These are phyloP conservation scores for Aspergillus nanangensis DNA, from an alignment of 495 filamentous ascomycete genomes.

Conservation along the genomic window DNA sequence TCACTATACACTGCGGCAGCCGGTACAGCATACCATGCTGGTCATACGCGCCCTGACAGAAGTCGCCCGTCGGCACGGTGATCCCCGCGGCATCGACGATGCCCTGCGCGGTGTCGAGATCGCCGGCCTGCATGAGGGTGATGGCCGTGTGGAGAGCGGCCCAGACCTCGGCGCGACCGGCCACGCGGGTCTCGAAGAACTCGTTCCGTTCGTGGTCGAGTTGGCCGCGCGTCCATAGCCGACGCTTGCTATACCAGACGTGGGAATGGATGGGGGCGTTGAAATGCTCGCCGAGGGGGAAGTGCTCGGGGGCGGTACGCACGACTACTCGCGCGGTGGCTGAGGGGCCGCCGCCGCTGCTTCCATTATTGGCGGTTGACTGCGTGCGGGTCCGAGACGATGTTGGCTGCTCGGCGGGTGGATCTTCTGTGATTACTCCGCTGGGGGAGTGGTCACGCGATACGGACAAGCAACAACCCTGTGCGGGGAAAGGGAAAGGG, in stretches of 20 bases:
- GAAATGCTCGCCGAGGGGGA: constrained; percentile 41
- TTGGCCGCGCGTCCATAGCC: constrained; percentile 47
- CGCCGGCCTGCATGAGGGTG: constrained; percentile 55
- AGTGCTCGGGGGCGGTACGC: constrained; percentile 9
- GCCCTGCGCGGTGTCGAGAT: constrained; percentile 71
- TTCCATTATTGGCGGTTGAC: no score
- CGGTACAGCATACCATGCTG: constrained; percentile 69
- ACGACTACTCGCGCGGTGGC: constrained; percentile 13
- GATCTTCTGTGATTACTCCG: constrained; percentile 14
- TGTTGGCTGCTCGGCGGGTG: no score
- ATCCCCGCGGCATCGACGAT: constrained; percentile 72
- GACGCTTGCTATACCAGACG: constrained; percentile 46
- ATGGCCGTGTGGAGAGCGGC: constrained; percentile 61
- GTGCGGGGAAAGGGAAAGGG: neutral
- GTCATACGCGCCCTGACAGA: constrained; percentile 75
- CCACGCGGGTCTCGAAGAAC: constrained; percentile 82
- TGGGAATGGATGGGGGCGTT: constrained; percentile 48
- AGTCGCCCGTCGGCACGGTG: constrained; percentile 70
- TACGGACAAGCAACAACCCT: constrained; percentile 41
- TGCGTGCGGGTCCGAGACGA: no score
- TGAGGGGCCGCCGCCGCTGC: neutral
- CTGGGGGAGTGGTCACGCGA: constrained; percentile 28
- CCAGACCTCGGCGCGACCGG: constrained; percentile 75
- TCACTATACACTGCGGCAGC: constrained; percentile 70
- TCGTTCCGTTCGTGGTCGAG: constrained; percentile 51